Evolutionary conservation across 441 rosid genomes (phyloP).

Genomic region (Populus hybrid): DNA sequence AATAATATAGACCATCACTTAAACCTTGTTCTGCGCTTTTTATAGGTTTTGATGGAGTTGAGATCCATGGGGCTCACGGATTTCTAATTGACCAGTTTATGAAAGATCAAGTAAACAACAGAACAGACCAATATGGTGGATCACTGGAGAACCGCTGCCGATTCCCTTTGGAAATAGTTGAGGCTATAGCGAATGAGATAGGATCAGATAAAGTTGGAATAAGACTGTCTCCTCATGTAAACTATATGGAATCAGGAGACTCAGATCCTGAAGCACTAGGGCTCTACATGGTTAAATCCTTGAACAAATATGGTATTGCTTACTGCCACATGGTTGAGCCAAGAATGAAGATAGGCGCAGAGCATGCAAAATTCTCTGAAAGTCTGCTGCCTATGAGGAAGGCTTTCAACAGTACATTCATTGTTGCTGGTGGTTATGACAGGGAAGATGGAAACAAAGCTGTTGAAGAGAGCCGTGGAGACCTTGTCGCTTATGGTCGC

Average conservation of each 20-base stretch:
- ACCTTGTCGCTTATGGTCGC: slow-evolving; percentile 34
- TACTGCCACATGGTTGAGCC: slow-evolving; percentile 41
- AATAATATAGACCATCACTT: too few relatives aligned
- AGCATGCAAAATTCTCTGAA: background rate
- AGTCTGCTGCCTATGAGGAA: slow-evolving; percentile 27
- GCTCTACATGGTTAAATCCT: slow-evolving; percentile 26
- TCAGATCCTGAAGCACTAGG: slow-evolving; percentile 25
- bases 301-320: slow-evolving; percentile 24
- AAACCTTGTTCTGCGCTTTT: background rate
- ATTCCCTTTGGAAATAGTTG: slow-evolving; percentile 28
- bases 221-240: slow-evolving; percentile 27
- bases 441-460: slow-evolving; percentile 29
- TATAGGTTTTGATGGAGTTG: slow-evolving; percentile 36
- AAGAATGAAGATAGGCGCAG: slow-evolving; percentile 18
- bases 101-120: slow-evolving; percentile 33
- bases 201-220: slow-evolving; percentile 31
- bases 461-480: slow-evolving; percentile 17
- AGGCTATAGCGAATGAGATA: slow-evolving; percentile 25
- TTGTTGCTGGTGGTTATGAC: slow-evolving; percentile 35
- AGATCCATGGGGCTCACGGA: slow-evolving; percentile 41
- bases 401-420: slow-evolving; percentile 26
- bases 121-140: slow-evolving; percentile 31
- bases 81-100: slow-evolving; percentile 39
- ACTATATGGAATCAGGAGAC: slow-evolving; percentile 24
- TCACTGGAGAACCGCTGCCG: slow-evolving; percentile 37